Conservation (phyloP, 306 rosid genomes). For the Trichosanthes truncata region DNA sequence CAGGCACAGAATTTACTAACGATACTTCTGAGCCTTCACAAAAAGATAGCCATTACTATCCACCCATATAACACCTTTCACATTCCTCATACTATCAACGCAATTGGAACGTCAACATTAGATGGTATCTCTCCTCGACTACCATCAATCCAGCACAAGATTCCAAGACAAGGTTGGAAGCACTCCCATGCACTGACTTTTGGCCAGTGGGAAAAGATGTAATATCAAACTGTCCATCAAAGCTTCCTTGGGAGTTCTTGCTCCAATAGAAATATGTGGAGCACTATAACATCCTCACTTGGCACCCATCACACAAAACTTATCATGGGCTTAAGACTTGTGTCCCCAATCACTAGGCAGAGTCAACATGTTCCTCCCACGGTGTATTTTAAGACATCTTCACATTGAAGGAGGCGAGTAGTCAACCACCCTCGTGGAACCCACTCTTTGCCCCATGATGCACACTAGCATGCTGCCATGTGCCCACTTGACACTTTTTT, state of each 20-base stretch:
- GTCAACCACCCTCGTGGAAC: neutral
- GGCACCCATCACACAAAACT: neutral
- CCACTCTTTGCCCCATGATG: neutral
- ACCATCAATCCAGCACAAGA: no score
- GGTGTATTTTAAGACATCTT: neutral
- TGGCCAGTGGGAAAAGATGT: neutral
- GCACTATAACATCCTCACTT: neutral
- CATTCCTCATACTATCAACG: no score
- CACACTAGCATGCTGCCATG: neutral
- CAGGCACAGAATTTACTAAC: no score
- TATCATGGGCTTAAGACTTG: neutral
- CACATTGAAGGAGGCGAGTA: neutral
- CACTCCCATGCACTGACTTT: neutral
- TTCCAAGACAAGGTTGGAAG: neutral
- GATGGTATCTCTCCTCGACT: neutral
- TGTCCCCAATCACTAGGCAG: neutral
- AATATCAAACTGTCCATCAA: neutral
- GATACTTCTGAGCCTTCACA: no score
- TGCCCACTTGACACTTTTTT: neutral
- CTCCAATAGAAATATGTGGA: neutral
- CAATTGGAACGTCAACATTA: neutral
- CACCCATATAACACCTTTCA: no score
- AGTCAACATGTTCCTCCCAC: neutral
- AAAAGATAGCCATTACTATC: no score
- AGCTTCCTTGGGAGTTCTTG: neutral